These are phyloP conservation scores for Schrenkiella parvula DNA, from an alignment of 345 rosid genomes.

Conservation along the genomic window DNA sequence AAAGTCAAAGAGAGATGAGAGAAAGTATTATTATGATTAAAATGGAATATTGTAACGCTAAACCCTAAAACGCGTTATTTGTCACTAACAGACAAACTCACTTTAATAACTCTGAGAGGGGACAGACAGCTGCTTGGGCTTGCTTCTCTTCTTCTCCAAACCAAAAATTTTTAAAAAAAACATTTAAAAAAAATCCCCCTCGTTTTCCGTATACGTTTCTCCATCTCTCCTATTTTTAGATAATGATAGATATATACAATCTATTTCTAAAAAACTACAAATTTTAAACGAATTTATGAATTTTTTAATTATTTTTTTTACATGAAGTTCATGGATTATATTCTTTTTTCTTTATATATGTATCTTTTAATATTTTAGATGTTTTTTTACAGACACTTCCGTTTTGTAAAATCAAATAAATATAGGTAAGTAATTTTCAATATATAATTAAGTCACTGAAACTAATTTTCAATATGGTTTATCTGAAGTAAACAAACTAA, in stretches of 20 bases:
- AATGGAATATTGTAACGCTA: slow-evolving; percentile 17
- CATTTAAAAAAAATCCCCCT: slow-evolving; percentile 39
- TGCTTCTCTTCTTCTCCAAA: neutral
- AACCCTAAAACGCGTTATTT: slow-evolving; percentile 45
- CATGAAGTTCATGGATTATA: too few relatives aligned
- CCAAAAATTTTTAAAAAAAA: neutral
- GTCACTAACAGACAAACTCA: slow-evolving; percentile 38
- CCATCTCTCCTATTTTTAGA: neutral
- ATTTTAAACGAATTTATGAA: neutral
- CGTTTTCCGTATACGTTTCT: slow-evolving; percentile 62
- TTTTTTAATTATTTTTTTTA: neutral
- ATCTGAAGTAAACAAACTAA: too few relatives aligned
- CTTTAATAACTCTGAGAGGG: slow-evolving; percentile 33
- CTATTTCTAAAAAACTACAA: neutral
- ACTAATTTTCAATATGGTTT: neutral
- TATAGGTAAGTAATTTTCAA: neutral
- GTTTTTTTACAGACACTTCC: neutral
- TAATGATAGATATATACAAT: neutral
- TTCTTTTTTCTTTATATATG: neutral
- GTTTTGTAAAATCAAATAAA: neutral
- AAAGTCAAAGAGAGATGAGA: slow-evolving; percentile 43
- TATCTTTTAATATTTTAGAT: neutral
- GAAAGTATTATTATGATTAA: neutral
- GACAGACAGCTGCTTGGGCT: slow-evolving; percentile 35
- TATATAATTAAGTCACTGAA: too few relatives aligned